Evolutionary conservation across 495 filamentous ascomycete genomes (phyloP), one percentile per base, ranked within the genome.

Genomic region (Penicillium turbatum): DNA sequence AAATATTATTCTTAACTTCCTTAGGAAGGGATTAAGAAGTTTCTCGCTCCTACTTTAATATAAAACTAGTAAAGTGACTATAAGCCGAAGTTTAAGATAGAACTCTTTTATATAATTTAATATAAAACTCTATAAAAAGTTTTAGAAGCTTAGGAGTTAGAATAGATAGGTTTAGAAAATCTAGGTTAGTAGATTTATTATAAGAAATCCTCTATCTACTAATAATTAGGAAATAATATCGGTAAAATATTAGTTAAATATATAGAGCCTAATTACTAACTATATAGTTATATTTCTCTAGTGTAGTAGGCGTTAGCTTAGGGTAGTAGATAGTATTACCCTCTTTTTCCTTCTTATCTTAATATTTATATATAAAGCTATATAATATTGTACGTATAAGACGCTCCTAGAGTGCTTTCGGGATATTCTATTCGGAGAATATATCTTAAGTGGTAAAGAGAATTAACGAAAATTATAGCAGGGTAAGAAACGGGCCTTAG

Each of bases 341-440:
- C 29, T 38, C 41, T 0, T 42, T 10, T 51, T 64, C 55, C 15
- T 37, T 48, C 37, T 53, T 1, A 5, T 61, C 30, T 46, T 64
- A 34, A 32, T 54, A 61, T 8, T 55, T 24, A 12, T n/a, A 37
- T 5, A 52, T 64, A 16, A 59, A 59, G 3, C 58, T 51, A 58
- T 40, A 58, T 55, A 48, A 64, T 27, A 24, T 44, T 3, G 62
- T 52, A 39, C 54, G 49, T 51, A 48, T 32, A 12, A 26, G 48
- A 6, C 31, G 51, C 38, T 59, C 52, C 16, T 56, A 30, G 8
- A 56, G 41, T 16, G 36, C 31, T 36, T 43, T 52, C 19, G 51
- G 36, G 31, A 54, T 11, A 6, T 10, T 16, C 10, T 51, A 13
- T 42, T 40, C 29, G 10, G 39, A n/a, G n/a, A 41, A 37, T 2